phyloP scores from a whole-genome alignment of 2,329 filamentous ascomycete genomes.

The Fusarium sp. region DNA sequence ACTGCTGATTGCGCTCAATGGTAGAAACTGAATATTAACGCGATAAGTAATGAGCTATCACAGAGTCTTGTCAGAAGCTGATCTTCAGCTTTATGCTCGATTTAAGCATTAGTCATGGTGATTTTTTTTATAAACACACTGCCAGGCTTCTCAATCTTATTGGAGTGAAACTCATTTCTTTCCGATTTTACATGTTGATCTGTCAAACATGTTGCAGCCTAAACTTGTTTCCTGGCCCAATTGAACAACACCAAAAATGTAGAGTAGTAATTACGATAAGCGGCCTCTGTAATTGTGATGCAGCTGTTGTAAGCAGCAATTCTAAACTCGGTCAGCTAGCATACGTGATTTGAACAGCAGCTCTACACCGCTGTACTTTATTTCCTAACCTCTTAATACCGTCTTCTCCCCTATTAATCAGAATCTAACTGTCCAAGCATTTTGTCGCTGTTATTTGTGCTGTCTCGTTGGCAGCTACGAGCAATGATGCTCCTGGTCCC shows the following conservation, averaged over 20 bases:
- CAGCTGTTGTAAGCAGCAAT: not conserved
- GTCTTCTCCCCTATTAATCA: too few relatives aligned
- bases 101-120: fast-evolving
- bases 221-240: too few relatives aligned
- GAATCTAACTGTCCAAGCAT: not conserved
- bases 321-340: too few relatives aligned
- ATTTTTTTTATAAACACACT: not conserved
- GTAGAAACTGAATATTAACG: not conserved
- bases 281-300: not conserved
- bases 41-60: not conserved
- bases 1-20: not conserved
- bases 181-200: too few relatives aligned
- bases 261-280: too few relatives aligned
- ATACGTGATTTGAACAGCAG: too few relatives aligned
- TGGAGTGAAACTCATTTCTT: too few relatives aligned
- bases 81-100: fast-evolving
- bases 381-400: too few relatives aligned
- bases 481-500: not conserved
- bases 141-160: too few relatives aligned
- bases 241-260: too few relatives aligned
- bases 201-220: too few relatives aligned
- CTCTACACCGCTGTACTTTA: too few relatives aligned
- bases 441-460: not conserved
- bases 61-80: fast-evolving
- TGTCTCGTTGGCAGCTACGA: not conserved